Evolutionary conservation across 108 stramenopile species (phyloP), one percentile per base, ranked within the genome.

Genomic region (Mediolabrus comicus): DNA sequence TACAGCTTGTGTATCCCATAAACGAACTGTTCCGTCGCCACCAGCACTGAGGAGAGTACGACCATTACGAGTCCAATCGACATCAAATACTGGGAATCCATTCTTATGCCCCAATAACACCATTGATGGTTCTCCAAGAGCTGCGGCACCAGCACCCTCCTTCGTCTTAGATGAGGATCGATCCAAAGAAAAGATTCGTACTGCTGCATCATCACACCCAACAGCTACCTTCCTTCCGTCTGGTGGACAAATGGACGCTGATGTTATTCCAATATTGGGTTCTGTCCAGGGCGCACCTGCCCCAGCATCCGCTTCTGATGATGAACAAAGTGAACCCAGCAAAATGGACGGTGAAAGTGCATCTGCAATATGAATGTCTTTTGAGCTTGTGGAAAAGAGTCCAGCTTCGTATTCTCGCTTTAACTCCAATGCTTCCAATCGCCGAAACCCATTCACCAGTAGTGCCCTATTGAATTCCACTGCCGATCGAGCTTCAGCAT

Each of bases 61-160:
- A 49, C 90, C 90, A 76, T 93, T 92, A 17, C 86, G 66, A 29
- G 87, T 91, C 95, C 95, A 96, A 67, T 84, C 79, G 7, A 94
- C 74, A 71, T 91, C 92, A 81, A 92, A 96, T 4, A 96, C 90
- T 10, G 92, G 92, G 59, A 92, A 91, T 28, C 90, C 90, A 74
- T 90, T 92, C 72, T 92, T 92, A 71, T 96, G 95, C 32, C 95
- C 95, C 75, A 96, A 52, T 32, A 96, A 71, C 3, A 96, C 87
- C 66, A 85, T 76, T 43, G 54, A 67, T 22, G 84, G 77, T 53
- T 84, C 81, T 10, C 60, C 72, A 56, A 77, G 29, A 22, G 53
- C 52, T 27, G 67, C 67, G 16, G 51, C 59, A n/a, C 67, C 51
- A 38, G 72, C 76, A 62, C 56, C 43, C n/a, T 72, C 59, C 0